Base-by-base conservation (phyloP, 176 grass and related monocot genomes). In the Aegilops umbellulata region DNA sequence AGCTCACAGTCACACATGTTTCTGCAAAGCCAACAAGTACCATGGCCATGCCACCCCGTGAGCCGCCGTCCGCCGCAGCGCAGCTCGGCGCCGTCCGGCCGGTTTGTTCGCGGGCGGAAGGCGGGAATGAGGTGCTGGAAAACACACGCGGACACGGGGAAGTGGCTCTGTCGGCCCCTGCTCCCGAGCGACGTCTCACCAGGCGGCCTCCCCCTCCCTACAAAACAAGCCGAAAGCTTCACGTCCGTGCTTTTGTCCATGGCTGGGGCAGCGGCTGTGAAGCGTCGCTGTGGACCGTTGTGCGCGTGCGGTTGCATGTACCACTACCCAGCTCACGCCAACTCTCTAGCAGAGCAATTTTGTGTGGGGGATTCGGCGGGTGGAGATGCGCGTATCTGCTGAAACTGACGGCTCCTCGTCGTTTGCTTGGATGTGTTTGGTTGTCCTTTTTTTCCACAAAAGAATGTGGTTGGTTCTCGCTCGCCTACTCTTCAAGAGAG, bases 101-200 rank as follows among this genome's bases (percentile, higher is more conserved):
- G 55, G 3, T 58, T 58, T 22, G 55, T 58, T 22, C 55, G 55
- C 55, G 20, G 53, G 53, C 19, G 17, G 53, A 22, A 57, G 19
- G 19, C 17, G 19, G 55, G 55, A 9, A 6, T 19, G 55, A 22
- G 55, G 55, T 1, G 19, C 55, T 22, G 7, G 19, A 22, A 22
- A 58, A 22, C 84, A 4, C 49, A 2, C 49, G 2, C 49, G 49
- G 16, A 53, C 49, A 53, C 49, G 49, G 79, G 19, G 51, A 22
- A 26, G 74, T 7, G 41, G 36, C 15, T 15, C 15, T 82, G 79
- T 16, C n/a, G 78, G 36, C 60, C 47, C n/a, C 27, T 16, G 38
- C 83, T 22, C 51, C 38, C 65, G 51, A 86, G 84, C 79, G 80
- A 90, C 65, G 1, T 58, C 66, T 55, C 74, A 83, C 88, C 65